Percentiles rank a stretch among this genome's conserved stretches.
phyloP scores from a whole-genome alignment of 306 rosid species.

The Acacia crassicarpa region DNA sequence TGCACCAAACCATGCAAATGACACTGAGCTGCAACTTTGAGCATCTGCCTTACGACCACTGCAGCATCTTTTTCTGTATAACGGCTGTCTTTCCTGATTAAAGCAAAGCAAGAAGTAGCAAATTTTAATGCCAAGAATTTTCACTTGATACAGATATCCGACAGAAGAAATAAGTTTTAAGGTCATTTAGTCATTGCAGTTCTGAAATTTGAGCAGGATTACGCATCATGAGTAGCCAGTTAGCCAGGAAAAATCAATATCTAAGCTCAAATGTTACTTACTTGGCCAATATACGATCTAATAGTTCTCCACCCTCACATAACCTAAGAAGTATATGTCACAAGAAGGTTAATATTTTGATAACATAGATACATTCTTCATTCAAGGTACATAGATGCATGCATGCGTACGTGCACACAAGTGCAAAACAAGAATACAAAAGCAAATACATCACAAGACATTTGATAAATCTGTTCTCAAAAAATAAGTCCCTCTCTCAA shows the following conservation, averaged over 20 bases:
- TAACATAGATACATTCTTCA: not conserved
- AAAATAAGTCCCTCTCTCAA: constrained; percentile 12
- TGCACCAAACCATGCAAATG: constrained; percentile 99
- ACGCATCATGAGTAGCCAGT: constrained; percentile 11
- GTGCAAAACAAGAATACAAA: not conserved
- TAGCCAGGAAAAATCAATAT: constrained; percentile 20
- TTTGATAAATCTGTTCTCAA: constrained; percentile 27
- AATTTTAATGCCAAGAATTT: constrained; percentile 3
- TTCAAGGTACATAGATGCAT: not conserved
- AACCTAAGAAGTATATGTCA: constrained; percentile 53
- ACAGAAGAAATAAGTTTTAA: constrained; percentile 8
- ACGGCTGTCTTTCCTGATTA: constrained; percentile 92
- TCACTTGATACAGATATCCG: constrained; percentile 19
- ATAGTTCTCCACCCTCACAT: constrained; percentile 96
- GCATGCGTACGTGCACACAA: not conserved
- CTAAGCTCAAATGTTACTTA: constrained; percentile 47
- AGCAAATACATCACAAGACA: constrained; percentile 2
- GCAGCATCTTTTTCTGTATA: constrained; percentile 96
- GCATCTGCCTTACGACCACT: constrained; percentile 96
- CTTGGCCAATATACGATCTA: constrained; percentile 95
- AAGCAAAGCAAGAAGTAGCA: constrained; percentile 27
- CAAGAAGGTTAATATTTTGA: constrained; percentile 4
- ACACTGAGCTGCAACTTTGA: constrained; percentile 96
- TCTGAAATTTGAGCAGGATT: constrained; percentile 12
- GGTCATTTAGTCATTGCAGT: constrained; percentile 3